Conservation (phyloP, 1,139 yeast species). For the Hansenula sp. region DNA sequence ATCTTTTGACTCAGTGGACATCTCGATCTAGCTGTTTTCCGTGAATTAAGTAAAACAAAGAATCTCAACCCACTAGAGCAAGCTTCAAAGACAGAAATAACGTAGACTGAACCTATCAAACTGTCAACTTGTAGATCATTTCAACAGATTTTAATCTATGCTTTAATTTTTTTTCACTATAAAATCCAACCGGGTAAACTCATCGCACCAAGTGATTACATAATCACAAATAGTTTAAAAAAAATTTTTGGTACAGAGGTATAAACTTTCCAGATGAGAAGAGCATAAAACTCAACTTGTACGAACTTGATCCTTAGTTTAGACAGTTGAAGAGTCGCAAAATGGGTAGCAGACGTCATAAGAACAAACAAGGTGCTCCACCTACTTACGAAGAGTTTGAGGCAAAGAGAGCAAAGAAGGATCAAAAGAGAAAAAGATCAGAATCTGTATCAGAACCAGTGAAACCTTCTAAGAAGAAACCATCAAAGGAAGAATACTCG, state of each 20-base stretch:
- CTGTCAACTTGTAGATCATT: too few relatives aligned
- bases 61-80: too few relatives aligned
- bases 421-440: constrained; percentile 28
- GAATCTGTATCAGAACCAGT: constrained; percentile 23
- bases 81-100: too few relatives aligned
- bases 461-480: constrained; percentile 18
- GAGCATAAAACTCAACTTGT: not conserved
- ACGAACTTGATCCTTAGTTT: not conserved
- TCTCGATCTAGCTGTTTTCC: not conserved
- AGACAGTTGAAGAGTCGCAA: not conserved
- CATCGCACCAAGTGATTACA: not conserved
- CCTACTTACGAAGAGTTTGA: constrained; percentile 82
- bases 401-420: constrained; percentile 48
- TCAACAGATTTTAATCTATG: constrained; percentile 1
- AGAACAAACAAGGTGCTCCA: constrained; percentile 87
- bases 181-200: not conserved
- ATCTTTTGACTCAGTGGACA: not conserved
- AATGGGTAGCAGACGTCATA: constrained; percentile 87
- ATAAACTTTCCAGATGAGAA: not conserved
- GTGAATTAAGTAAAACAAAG: too few relatives aligned
- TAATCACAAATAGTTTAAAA: not conserved
- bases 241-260: not conserved
- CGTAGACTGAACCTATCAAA: too few relatives aligned
- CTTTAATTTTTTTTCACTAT: not conserved
- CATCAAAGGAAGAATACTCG: constrained; percentile 24